Evolutionary conservation across 208 protist genomes (phyloP).

Genomic region (Acanthamoeba triangularis): DNA sequence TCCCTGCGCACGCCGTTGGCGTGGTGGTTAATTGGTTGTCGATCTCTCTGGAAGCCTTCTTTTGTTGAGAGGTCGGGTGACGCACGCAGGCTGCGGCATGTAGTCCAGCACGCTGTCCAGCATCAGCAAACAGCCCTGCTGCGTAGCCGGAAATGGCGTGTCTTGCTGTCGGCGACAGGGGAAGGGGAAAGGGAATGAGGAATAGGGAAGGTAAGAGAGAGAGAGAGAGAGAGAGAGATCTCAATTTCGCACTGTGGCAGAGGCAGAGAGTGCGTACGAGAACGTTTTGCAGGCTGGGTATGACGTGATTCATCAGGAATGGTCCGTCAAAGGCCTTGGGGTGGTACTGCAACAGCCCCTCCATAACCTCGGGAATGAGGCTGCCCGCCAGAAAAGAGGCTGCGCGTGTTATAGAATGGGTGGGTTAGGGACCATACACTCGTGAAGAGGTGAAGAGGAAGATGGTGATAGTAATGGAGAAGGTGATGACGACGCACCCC

Average conservation of each 20-base stretch:
- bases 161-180: not conserved
- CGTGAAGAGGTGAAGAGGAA: too few relatives aligned
- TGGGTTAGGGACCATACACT: too few relatives aligned
- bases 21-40: too few relatives aligned
- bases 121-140: constrained; percentile 26
- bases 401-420: not conserved
- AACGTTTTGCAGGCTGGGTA: not conserved
- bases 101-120: constrained; percentile 38
- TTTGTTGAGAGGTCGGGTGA: not conserved
- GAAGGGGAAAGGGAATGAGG: too few relatives aligned
- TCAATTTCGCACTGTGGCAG: too few relatives aligned
- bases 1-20: not conserved
- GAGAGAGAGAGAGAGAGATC: too few relatives aligned
- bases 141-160: constrained; percentile 20
- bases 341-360: constrained; percentile 38
- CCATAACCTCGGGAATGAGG: not conserved
- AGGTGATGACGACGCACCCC: not conserved
- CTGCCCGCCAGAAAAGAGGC: not conserved
- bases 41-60: not conserved
- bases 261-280: not conserved
- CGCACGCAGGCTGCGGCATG: constrained; percentile 2
- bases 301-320: not conserved
- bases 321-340: not conserved
- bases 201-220: too few relatives aligned
- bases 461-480: not conserved